These are phyloP conservation scores for Plasmopara muralis DNA, from an alignment of 352 stramenopile genomes.

Conservation along the genomic window DNA sequence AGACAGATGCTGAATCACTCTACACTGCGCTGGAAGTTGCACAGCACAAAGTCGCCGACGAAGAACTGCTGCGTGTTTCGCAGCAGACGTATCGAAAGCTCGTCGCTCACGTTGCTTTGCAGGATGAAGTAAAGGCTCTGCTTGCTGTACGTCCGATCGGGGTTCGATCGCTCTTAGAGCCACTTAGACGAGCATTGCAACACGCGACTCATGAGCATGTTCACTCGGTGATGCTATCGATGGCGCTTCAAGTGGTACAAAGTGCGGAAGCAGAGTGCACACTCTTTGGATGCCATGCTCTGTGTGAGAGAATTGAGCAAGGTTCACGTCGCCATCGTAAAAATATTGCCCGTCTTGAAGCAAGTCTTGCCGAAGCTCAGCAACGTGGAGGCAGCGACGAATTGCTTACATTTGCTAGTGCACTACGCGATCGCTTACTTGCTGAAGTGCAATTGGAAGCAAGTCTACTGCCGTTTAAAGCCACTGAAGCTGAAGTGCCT, in stretches of 20 bases:
- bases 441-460: conserved; percentile 63
- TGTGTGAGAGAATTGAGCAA: conserved; percentile 55
- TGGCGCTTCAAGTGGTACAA: conserved; percentile 58
- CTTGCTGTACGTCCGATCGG: conserved; percentile 61
- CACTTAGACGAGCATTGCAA: conserved; percentile 49
- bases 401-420: conserved; percentile 35
- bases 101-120: conserved; percentile 55
- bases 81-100: conserved; percentile 64
- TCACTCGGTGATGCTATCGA: conserved; percentile 41
- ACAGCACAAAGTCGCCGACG: conserved; percentile 54
- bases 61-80: conserved; percentile 39
- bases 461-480: conserved; percentile 42
- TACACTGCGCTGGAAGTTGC: conserved; percentile 68
- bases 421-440: conserved; percentile 49
- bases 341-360: conserved; percentile 59
- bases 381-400: conserved; percentile 46
- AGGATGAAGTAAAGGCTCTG: conserved; percentile 76
- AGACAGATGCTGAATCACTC: conserved; percentile 66
- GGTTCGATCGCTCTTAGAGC: conserved; percentile 58
- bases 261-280: conserved; percentile 73
- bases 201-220: conserved; percentile 46
- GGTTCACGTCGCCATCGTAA: conserved; percentile 42
- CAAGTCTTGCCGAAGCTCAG: conserved; percentile 51
- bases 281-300: conserved; percentile 65
- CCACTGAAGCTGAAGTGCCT: conserved; percentile 4